phyloP scores from a whole-genome alignment of 345 rosid species.

The Pseudoturritis turrita region DNA sequence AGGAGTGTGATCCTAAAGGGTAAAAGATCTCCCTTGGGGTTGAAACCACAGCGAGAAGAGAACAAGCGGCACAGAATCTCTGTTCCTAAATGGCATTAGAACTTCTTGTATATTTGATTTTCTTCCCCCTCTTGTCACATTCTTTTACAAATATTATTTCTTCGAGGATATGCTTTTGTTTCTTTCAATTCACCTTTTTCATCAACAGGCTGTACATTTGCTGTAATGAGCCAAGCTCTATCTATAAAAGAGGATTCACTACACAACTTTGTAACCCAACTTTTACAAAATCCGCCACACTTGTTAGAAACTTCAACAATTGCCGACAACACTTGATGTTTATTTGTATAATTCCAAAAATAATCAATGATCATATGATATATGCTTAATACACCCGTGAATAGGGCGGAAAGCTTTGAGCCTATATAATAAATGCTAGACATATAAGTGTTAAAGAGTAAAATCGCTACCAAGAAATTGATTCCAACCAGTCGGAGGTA shows the following conservation, averaged over 20 bases:
- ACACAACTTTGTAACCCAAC: no score
- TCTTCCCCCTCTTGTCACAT: neutral
- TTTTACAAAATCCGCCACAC: neutral
- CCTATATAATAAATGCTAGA: conserved; percentile 32
- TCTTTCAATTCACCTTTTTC: no score
- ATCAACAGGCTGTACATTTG: no score
- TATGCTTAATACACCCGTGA: conserved; percentile 7
- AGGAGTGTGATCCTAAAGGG: neutral
- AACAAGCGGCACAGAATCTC: neutral
- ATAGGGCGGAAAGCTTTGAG: neutral
- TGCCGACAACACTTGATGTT: neutral
- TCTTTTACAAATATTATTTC: neutral
- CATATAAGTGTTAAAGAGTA: neutral
- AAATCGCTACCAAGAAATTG: conserved; percentile 39
- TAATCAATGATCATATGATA: conserved; percentile 12
- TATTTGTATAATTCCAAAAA: conserved; percentile 19
- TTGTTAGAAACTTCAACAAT: neutral
- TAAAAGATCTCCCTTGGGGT: neutral
- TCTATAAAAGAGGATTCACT: no score
- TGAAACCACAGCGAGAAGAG: neutral
- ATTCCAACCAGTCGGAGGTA: conserved; percentile 79
- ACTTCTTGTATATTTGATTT: neutral
- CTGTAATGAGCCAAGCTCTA: no score
- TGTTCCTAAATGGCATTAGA: neutral
- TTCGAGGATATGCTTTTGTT: no score